These are phyloP conservation scores for Monilinia vaccinii-corymbosi DNA, from an alignment of 2,329 filamentous ascomycete genomes.

Conservation along the genomic window DNA sequence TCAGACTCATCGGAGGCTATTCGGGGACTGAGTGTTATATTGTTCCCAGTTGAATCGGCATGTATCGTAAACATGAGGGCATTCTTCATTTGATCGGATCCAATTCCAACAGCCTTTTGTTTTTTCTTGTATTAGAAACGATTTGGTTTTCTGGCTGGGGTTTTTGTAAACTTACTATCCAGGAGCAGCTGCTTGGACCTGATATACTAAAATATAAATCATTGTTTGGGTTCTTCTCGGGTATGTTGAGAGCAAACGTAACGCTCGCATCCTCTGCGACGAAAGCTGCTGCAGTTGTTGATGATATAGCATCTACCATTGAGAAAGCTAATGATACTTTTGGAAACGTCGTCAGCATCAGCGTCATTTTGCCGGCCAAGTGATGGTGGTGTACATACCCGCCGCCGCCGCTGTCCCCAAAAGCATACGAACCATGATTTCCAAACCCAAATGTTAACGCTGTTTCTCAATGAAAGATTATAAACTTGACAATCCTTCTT, in stretches of 20 bases:
- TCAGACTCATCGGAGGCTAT: slow-evolving; percentile 42
- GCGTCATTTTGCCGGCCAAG: not conserved
- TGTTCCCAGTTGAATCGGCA: slow-evolving; percentile 36
- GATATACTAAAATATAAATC: slow-evolving; percentile 47
- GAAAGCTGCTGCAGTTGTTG: slow-evolving; percentile 28
- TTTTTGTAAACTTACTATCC: slow-evolving; percentile 31
- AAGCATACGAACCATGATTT: slow-evolving; percentile 6
- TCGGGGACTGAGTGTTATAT: slow-evolving; percentile 49
- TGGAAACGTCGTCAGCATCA: not conserved
- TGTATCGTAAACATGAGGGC: slow-evolving; percentile 49
- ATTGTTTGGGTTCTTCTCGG: slow-evolving; percentile 35
- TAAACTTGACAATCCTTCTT: not conserved
- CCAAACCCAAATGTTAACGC: too few relatives aligned
- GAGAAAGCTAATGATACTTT: slow-evolving; percentile 6
- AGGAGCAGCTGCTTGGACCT: slow-evolving; percentile 37
- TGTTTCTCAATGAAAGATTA: not conserved
- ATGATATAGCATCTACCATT: not conserved
- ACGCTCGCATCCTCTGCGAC: slow-evolving; percentile 36
- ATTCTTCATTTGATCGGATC: slow-evolving; percentile 41
- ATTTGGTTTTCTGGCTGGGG: too few relatives aligned
- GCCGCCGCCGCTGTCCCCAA: not conserved
- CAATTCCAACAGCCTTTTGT: slow-evolving; percentile 47
- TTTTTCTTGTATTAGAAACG: slow-evolving; percentile 2
- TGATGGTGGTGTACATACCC: not conserved
- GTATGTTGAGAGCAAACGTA: slow-evolving; percentile 43